These are phyloP conservation scores for Pseudogymnoascus sp. DNA, from an alignment of 2,329 filamentous ascomycete species.

Conservation along the genomic window DNA sequence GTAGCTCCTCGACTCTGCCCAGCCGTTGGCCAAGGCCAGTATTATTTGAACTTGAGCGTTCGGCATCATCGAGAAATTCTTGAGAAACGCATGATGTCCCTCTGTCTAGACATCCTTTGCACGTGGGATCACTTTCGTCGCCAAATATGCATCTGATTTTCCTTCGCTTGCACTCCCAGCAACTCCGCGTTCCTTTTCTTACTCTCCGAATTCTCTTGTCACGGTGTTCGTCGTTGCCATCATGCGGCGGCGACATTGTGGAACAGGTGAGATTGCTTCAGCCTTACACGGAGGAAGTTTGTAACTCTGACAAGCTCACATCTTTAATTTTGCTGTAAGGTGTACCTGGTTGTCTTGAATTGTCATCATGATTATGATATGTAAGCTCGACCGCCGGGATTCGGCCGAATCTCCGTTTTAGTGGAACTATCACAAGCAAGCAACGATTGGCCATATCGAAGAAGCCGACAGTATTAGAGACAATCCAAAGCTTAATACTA, in stretches of 20 bases:
- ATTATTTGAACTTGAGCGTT: constrained; percentile 21
- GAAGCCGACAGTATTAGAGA: neutral
- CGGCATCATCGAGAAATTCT: constrained; percentile 27
- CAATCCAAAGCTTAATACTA: neutral
- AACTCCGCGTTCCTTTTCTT: constrained; percentile 47
- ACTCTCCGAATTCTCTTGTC: constrained; percentile 20
- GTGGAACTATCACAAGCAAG: neutral
- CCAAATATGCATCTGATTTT: constrained; percentile 45
- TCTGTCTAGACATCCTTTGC: constrained; percentile 40
- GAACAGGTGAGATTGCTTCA: neutral
- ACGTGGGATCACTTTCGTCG: constrained; percentile 32
- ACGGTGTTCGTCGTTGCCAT: constrained; percentile 19
- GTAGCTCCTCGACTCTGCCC: constrained; percentile 24
- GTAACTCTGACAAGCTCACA: neutral
- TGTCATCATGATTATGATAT: constrained; percentile 2
- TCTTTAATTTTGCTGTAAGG: neutral
- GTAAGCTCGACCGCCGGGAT: constrained; percentile 1
- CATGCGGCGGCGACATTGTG: neutral
- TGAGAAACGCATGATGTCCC: constrained; percentile 27
- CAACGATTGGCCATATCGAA: neutral
- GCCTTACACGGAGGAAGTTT: neutral
- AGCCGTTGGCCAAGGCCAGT: constrained; percentile 24
- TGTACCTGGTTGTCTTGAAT: constrained; percentile 1
- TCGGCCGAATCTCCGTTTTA: neutral
- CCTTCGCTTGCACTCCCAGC: constrained; percentile 51